These are phyloP conservation scores for Monosporascus sp. DNA, from an alignment of 2,329 filamentous ascomycete species.

Conservation along the genomic window DNA sequence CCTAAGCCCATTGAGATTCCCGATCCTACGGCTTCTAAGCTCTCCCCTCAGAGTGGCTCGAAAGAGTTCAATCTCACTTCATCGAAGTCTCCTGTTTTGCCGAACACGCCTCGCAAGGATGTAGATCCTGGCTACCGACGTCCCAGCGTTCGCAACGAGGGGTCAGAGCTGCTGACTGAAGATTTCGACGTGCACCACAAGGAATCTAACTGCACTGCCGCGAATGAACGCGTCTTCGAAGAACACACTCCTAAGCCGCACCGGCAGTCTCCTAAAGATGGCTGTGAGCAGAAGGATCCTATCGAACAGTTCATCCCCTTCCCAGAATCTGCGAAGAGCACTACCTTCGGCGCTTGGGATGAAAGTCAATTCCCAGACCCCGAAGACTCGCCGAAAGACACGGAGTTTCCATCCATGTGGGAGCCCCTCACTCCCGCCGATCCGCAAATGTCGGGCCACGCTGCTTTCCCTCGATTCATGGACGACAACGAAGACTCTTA, in stretches of 20 bases:
- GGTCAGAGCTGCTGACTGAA: neutral
- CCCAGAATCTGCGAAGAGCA: neutral
- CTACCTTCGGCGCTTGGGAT: neutral
- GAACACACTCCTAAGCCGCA: neutral
- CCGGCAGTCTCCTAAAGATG: neutral
- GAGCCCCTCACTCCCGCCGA: slow-evolving; percentile 11
- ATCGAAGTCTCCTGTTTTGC: neutral
- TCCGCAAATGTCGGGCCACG: neutral
- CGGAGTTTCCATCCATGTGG: slow-evolving; percentile 3
- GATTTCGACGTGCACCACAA: neutral
- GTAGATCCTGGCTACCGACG: neutral
- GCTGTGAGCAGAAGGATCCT: neutral
- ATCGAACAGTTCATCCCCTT: neutral
- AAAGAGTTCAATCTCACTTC: neutral
- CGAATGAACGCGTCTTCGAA: neutral
- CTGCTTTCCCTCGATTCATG: slow-evolving; percentile 3
- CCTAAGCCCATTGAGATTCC: neutral
- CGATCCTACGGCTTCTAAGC: neutral
- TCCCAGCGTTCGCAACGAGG: neutral
- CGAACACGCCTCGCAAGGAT: neutral
- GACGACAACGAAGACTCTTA: slow-evolving; percentile 8
- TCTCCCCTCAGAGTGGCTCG: neutral
- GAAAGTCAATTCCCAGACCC: slow-evolving; percentile 28
- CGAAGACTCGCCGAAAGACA: slow-evolving; percentile 1
- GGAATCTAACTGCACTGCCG: neutral